A percentile compares a stretch with the other conserved stretches of the same genome.
Evolutionary conservation across 1,284 basidiomycete genomes (phyloP).

Genomic region (Trametes hirsuta): DNA sequence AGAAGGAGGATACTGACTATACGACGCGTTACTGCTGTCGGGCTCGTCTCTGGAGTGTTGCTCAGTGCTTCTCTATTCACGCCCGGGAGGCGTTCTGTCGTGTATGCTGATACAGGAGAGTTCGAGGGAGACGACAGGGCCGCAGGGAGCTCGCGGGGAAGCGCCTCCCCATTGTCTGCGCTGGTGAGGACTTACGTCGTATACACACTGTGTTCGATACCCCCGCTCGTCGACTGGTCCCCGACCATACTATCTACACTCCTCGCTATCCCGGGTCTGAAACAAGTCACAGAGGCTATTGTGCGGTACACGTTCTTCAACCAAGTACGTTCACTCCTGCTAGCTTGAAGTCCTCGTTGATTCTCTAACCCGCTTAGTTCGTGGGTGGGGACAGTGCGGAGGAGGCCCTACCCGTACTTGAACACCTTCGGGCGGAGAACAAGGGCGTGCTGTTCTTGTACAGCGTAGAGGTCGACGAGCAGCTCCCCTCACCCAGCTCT

Average conservation of each 20-base stretch:
- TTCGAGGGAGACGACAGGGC: background rate
- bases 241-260: slow-evolving; percentile 69
- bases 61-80: slow-evolving; percentile 18
- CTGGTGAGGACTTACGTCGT: slow-evolving; percentile 78
- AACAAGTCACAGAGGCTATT: slow-evolving; percentile 66
- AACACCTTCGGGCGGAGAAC: slow-evolving; percentile 64
- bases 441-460: slow-evolving; percentile 85
- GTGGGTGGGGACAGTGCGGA: slow-evolving; percentile 86
- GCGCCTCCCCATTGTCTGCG: slow-evolving; percentile 39
- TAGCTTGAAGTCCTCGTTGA: background rate
- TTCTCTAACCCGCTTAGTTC: slow-evolving; percentile 52
- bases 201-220: slow-evolving; percentile 80
- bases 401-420: slow-evolving; percentile 68
- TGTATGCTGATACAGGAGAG: slow-evolving; percentile 22
- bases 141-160: background rate
- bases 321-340: slow-evolving; percentile 52
- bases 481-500: slow-evolving; percentile 40
- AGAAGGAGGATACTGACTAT: background rate
- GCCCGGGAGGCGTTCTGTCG: background rate
- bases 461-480: slow-evolving; percentile 82
- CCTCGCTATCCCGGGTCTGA: slow-evolving; percentile 69
- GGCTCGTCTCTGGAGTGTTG: slow-evolving; percentile 13
- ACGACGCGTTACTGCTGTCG: slow-evolving; percentile 11
- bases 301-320: slow-evolving; percentile 87
- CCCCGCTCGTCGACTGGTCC: slow-evolving; percentile 79